These are phyloP conservation scores for Hymenoscyphus albidus DNA, from an alignment of 2,329 filamentous ascomycete genomes.

Conservation along the genomic window DNA sequence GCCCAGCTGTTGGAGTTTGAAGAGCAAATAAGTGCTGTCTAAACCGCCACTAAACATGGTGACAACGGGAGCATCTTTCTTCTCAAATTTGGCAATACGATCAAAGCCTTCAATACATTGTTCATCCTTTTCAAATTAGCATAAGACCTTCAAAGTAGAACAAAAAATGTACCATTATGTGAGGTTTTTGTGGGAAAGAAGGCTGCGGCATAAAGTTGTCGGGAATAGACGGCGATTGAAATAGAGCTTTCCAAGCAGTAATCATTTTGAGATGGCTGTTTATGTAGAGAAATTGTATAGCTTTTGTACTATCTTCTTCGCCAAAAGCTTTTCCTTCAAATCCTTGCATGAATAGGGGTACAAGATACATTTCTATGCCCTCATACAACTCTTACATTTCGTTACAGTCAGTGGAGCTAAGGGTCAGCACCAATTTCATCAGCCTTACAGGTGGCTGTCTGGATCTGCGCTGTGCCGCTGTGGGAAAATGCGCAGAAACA, in stretches of 20 bases:
- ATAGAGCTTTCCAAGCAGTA: neutral
- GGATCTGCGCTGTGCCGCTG: too few relatives aligned
- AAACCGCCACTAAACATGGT: neutral
- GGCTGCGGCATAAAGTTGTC: neutral
- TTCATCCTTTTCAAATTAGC: neutral
- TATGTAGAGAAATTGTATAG: neutral
- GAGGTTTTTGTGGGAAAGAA: neutral
- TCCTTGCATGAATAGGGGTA: neutral
- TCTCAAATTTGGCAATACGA: neutral
- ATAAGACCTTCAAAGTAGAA: neutral
- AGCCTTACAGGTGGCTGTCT: too few relatives aligned
- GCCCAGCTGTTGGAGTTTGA: neutral
- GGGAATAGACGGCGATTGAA: neutral
- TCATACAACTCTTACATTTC: neutral
- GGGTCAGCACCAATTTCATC: too few relatives aligned
- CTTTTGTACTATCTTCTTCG: neutral
- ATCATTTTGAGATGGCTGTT: neutral
- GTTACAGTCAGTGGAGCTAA: too few relatives aligned
- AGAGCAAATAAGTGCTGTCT: neutral
- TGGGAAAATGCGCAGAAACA: too few relatives aligned
- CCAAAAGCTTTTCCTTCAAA: neutral
- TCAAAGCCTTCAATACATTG: neutral
- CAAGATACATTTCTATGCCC: neutral
- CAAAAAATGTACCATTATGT: neutral
- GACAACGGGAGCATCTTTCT: neutral